Conservation (phyloP, 1,284 basidiomycete genomes). For the Heterobasidion annosum region DNA sequence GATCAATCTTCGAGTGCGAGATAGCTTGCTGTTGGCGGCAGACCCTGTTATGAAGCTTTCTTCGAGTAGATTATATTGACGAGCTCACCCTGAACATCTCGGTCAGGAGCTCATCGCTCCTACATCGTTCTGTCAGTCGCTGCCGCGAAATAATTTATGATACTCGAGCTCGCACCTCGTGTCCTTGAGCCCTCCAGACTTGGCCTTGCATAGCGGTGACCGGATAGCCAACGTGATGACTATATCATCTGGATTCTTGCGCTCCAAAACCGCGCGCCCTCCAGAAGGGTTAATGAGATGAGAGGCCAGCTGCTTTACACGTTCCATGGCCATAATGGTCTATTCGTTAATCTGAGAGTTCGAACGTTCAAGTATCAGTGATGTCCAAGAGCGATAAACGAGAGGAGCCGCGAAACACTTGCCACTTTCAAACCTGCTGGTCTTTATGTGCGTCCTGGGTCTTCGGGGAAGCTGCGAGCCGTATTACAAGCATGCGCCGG, state of each 20-base stretch:
- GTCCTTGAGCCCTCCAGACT: slow-evolving; percentile 4
- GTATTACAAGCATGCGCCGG: background rate
- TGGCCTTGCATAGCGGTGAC: slow-evolving; percentile 3
- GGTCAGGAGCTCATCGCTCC: slow-evolving; percentile 4
- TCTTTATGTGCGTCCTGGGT: background rate
- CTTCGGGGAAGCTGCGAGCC: background rate
- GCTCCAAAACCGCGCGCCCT: background rate
- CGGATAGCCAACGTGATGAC: slow-evolving; percentile 3
- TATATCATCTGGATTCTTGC: slow-evolving; percentile 3
- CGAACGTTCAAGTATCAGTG: too few species aligned
- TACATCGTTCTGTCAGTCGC: background rate
- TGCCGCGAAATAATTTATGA: background rate
- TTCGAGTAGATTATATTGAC: background rate
- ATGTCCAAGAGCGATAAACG: too few species aligned
- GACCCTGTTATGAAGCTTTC: background rate
- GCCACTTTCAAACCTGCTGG: too few species aligned
- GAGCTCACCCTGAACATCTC: slow-evolving; percentile 4
- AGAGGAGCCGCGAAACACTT: too few species aligned
- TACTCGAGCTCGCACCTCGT: background rate
- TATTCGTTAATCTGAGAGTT: too few species aligned
- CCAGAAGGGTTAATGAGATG: background rate
- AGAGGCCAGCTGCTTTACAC: background rate
- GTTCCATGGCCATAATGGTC: background rate
- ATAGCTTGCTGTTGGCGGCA: background rate
- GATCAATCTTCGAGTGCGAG: slow-evolving; percentile 3